Conservation (phyloP, 257 asterid species). For the Solanum ossicruentum region DNA sequence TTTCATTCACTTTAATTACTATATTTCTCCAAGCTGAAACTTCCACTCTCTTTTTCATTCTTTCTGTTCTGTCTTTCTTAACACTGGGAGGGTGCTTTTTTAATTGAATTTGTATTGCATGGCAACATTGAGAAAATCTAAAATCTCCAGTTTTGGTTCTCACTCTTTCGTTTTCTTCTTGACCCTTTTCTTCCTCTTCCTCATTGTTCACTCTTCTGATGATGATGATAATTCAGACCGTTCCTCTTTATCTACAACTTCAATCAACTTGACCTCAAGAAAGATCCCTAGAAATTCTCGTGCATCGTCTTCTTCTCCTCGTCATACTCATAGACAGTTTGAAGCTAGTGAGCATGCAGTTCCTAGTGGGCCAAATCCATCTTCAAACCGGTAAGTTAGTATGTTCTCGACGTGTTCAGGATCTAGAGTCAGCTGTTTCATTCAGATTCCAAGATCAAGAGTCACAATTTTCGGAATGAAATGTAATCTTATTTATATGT, state of each 20-base stretch:
- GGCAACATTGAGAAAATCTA: slow-evolving; percentile 31
- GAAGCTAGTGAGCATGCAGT: slow-evolving; percentile 56
- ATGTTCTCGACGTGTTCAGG: not conserved
- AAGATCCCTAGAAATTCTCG: not conserved
- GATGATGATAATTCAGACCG: not conserved
- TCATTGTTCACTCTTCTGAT: not conserved
- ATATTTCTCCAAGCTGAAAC: slow-evolving; percentile 4
- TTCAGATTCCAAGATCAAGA: not conserved
- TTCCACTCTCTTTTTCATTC: not conserved
- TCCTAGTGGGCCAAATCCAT: slow-evolving; percentile 86
- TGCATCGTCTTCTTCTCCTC: not conserved
- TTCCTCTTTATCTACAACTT: not conserved
- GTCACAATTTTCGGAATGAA: not conserved
- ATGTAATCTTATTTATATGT: not conserved
- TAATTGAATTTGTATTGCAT: slow-evolving; percentile 26
- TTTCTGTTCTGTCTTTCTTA: not conserved
- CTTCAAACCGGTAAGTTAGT: slow-evolving; percentile 34
- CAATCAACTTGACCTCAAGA: not conserved
- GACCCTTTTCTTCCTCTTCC: not conserved
- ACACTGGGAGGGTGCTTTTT: not conserved
- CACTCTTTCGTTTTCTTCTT: not conserved
- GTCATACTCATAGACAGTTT: slow-evolving; percentile 19
- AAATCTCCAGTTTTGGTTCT: not conserved
- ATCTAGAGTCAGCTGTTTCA: not conserved
- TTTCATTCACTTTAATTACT: slow-evolving; percentile 2